Percentiles rank a stretch among this genome's conserved stretches.
Conservation (phyloP, 208 protist genomes). For the Herpetomonas tarakana region DNA sequence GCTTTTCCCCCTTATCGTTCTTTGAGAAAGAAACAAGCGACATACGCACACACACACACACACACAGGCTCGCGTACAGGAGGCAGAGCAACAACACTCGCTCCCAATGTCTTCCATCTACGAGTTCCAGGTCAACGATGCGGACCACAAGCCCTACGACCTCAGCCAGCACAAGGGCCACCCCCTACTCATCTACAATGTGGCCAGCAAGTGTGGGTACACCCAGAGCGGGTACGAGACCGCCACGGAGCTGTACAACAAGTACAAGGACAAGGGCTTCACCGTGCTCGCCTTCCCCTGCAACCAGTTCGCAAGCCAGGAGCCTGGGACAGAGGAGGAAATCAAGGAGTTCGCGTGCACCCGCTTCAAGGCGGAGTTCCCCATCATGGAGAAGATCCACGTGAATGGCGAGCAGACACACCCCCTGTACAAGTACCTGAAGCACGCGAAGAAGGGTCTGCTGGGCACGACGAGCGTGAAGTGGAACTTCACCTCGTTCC, state of each 20-base stretch:
- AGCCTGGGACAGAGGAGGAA: slow-evolving; percentile 80
- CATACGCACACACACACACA: slow-evolving; percentile 8
- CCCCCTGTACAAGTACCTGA: slow-evolving; percentile 84
- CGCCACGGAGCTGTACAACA: slow-evolving; percentile 76
- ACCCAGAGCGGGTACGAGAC: slow-evolving; percentile 81
- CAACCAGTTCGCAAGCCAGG: slow-evolving; percentile 86
- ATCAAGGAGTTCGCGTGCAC: slow-evolving; percentile 75
- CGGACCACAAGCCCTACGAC: slow-evolving; percentile 79
- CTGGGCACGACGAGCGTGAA: slow-evolving; percentile 73
- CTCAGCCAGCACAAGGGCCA: slow-evolving; percentile 84
- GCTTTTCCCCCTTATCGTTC: neutral
- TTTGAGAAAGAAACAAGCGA: neutral
- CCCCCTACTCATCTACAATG: slow-evolving; percentile 91
- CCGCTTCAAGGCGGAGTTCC: slow-evolving; percentile 63
- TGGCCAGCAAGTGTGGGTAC: slow-evolving; percentile 91
- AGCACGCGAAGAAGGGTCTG: slow-evolving; percentile 55
- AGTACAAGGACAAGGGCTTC: slow-evolving; percentile 84
- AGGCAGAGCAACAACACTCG: neutral
- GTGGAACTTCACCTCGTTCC: slow-evolving; percentile 95
- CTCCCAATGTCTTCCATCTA: slow-evolving; percentile 64
- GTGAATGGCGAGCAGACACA: slow-evolving; percentile 84
- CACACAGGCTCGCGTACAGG: neutral
- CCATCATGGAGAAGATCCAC: slow-evolving; percentile 89
- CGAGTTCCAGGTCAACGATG: slow-evolving; percentile 67
- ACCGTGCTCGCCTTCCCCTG: slow-evolving; percentile 92